Percentiles rank a stretch among this genome's conserved stretches.
Evolutionary conservation across 768 basidiomycete genomes (phyloP).

Genomic region (Leccinum subtestaceum): DNA sequence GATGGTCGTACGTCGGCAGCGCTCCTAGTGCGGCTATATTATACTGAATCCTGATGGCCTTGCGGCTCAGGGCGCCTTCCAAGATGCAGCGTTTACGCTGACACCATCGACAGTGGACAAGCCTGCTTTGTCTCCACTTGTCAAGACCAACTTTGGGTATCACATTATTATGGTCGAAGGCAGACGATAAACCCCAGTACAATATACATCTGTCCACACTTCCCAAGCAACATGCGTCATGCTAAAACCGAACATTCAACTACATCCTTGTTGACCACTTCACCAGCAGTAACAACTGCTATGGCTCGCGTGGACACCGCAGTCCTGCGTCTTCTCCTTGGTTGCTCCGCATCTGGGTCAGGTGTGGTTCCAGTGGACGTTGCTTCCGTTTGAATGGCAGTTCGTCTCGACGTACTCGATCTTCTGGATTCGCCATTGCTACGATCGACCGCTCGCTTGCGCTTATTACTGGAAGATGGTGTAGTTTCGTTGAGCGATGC

Average conservation of each 20-base stretch:
- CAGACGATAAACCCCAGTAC: constrained; percentile 45
- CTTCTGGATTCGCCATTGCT: constrained; percentile 35
- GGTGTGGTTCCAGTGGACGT: constrained; percentile 50
- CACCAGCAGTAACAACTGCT: constrained; percentile 30
- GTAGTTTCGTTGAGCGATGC: constrained; percentile 20
- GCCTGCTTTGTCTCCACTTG: constrained; percentile 64
- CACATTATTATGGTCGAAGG: constrained; percentile 93
- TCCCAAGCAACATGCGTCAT: constrained; percentile 12
- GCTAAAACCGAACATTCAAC: constrained; percentile 26
- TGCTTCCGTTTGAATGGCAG: constrained; percentile 44
- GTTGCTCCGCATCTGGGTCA: constrained; percentile 66
- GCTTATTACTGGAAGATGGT: constrained; percentile 36
- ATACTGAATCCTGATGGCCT: constrained; percentile 9
- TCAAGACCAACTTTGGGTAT: constrained; percentile 83
- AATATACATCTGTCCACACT: constrained; percentile 18
- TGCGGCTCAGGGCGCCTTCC: constrained; percentile 58
- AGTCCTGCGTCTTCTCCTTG: constrained; percentile 40
- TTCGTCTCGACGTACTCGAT: constrained; percentile 37
- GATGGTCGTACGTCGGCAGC: constrained; percentile 59
- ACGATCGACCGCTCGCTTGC: constrained; percentile 37
- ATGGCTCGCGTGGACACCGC: constrained; percentile 29
- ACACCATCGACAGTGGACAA: constrained; percentile 79
- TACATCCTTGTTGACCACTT: constrained; percentile 33
- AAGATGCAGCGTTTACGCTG: constrained; percentile 84
- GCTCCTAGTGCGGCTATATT: not conserved